A percentile compares a stretch with the other conserved stretches of the same genome.
phyloP scores from a whole-genome alignment of 1,284 basidiomycete species.

The Ustilago lituana region DNA sequence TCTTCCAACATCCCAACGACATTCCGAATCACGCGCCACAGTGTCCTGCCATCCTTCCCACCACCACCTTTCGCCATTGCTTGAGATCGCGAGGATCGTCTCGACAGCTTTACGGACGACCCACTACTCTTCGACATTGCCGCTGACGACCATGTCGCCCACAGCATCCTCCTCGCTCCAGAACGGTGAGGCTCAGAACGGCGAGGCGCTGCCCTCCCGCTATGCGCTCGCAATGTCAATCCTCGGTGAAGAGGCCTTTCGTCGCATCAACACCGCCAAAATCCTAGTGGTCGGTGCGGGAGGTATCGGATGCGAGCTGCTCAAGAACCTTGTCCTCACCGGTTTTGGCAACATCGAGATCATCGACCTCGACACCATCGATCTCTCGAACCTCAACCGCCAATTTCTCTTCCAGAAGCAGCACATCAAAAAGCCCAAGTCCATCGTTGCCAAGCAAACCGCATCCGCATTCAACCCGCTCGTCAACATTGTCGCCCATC shows the following conservation, averaged over 20 bases:
- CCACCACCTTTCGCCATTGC: no score
- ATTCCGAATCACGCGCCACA: conserved; percentile 2
- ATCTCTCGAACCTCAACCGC: conserved; percentile 95
- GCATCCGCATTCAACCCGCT: conserved; percentile 91
- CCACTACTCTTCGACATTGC: neutral
- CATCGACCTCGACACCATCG: conserved; percentile 97
- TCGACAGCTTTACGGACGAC: no score
- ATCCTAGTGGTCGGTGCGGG: conserved; percentile 93
- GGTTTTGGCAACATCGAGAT: conserved; percentile 90
- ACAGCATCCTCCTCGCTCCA: conserved; percentile 20
- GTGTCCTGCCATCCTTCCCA: no score
- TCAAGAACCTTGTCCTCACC: conserved; percentile 93
- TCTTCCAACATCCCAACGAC: conserved; percentile 6
- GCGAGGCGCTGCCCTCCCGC: conserved; percentile 22
- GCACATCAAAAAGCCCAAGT: conserved; percentile 96
- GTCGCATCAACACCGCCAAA: conserved; percentile 32
- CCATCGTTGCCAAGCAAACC: conserved; percentile 88
- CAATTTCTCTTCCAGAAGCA: conserved; percentile 98
- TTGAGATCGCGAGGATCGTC: neutral
- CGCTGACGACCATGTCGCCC: conserved; percentile 3
- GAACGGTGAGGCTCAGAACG: conserved; percentile 1
- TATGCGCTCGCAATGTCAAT: conserved; percentile 30
- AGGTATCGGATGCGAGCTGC: conserved; percentile 95
- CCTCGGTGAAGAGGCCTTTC: conserved; percentile 33
- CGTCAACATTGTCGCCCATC: conserved; percentile 85